These are phyloP conservation scores for Paecilomyces sp. DNA, from an alignment of 2,329 filamentous ascomycete genomes.

Conservation along the genomic window DNA sequence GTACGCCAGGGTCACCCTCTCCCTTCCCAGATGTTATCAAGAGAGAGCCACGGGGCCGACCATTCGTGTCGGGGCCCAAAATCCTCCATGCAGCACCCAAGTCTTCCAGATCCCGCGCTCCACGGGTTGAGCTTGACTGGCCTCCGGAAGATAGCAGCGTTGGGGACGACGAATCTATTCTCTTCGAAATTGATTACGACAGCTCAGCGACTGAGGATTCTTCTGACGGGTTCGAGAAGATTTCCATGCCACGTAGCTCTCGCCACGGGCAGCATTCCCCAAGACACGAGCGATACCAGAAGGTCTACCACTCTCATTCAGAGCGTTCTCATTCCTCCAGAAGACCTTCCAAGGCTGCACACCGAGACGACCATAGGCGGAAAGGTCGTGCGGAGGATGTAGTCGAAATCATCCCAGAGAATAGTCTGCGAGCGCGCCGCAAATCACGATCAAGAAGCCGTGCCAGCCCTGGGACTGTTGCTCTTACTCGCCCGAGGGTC, in stretches of 20 bases:
- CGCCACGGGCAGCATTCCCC: slow-evolving; percentile 12
- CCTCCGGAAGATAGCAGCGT: slow-evolving; percentile 15
- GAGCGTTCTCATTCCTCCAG: slow-evolving; percentile 19
- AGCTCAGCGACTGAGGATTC: slow-evolving; percentile 21
- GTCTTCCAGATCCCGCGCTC: slow-evolving; percentile 8
- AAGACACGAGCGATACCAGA: slow-evolving; percentile 10
- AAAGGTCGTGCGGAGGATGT: slow-evolving; percentile 9
- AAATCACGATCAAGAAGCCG: not conserved
- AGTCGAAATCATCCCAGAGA: slow-evolving; percentile 18
- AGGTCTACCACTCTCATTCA: slow-evolving; percentile 18
- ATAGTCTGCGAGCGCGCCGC: slow-evolving; percentile 10
- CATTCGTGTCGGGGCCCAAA: slow-evolving; percentile 2
- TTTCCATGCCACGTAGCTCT: slow-evolving; percentile 9
- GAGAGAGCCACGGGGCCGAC: slow-evolving; percentile 1
- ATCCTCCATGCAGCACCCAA: not conserved
- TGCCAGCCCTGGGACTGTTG: slow-evolving; percentile 1
- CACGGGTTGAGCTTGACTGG: slow-evolving; percentile 5
- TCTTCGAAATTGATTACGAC: slow-evolving; percentile 18
- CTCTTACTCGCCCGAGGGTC: slow-evolving; percentile 6
- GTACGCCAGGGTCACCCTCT: not conserved
- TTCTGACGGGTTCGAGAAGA: slow-evolving; percentile 14
- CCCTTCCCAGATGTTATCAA: not conserved
- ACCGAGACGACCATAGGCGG: not conserved
- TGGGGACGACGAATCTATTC: slow-evolving; percentile 21
- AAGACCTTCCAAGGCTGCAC: slow-evolving; percentile 7